Evolutionary conservation across 129 eudicot genomes (phyloP), one percentile per base, ranked within the genome.

Genomic region (Artemisia annua): DNA sequence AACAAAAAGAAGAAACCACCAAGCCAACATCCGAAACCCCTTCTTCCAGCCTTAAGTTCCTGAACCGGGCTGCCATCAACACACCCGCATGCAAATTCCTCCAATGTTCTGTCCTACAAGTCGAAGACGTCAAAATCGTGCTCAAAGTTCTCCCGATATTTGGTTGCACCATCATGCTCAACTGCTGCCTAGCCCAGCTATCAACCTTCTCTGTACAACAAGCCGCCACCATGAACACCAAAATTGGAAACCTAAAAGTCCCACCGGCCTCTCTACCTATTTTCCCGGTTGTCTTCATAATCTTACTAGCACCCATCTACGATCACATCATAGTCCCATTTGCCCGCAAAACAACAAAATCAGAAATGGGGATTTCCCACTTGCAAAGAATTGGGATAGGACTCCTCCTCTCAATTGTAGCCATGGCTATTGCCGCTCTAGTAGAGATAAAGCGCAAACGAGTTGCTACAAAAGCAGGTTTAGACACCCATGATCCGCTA

Each of bases 181-280:
- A 87, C 75, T 86, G 94, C 69, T 92, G 97, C 71, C 81, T 92
- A 5, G 97, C 97, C 22, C 97, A 92, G 22, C 91, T 92, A 70
- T 80, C 88, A 10, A 92, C 97, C 7, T 92, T 84, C 78, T 92
- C 97, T 2, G 94, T 92, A 59, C 91, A 92, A 70, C 96, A 92
- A 83, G 97, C 97, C 5, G 88, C 97, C 46, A 80, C 96, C 60
- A 89, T 92, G 97, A 60, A 92, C 86, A 89, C 94, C 4, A 79
- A 82, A 14, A 82, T 92, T 35, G 94, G 94, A 5, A 71, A 78
- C 59, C 56, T 89, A 43, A 89, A 81, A 71, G 81, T 92, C 78
- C 97, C 97, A 2, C 91, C 97, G 2, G 94, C 97, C 11, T 92
- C 97, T 0, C 91, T 92, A n/a, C 96, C 97, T 0, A 56, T 89